phyloP scores from a whole-genome alignment of 768 basidiomycete species.

The Solioccasus polychromus region DNA sequence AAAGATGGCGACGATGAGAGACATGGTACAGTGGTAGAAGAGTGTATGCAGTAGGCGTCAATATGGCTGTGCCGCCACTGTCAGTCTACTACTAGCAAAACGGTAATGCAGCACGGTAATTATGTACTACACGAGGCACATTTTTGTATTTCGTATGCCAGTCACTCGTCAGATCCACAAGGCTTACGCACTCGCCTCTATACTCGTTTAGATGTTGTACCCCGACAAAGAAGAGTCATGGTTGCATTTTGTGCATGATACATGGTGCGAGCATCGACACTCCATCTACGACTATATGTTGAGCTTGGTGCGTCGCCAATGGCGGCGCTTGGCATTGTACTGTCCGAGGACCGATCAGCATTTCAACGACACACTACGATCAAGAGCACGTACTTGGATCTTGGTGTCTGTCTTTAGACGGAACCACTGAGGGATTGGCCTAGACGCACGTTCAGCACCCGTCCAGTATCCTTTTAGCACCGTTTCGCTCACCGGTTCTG shows the following conservation, averaged over 20 bases:
- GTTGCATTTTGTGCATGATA: slow-evolving; percentile 25
- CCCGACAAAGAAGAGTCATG: slow-evolving; percentile 5
- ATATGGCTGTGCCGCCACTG: too few relatives aligned
- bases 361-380: not conserved
- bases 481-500: slow-evolving; percentile 85
- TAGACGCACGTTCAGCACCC: slow-evolving; percentile 28
- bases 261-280: slow-evolving; percentile 22
- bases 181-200: too few relatives aligned
- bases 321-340: slow-evolving; percentile 96
- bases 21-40: slow-evolving; percentile 62
- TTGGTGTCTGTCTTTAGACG: slow-evolving; percentile 94
- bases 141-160: too few relatives aligned
- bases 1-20: slow-evolving; percentile 81
- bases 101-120: too few relatives aligned
- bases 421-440: slow-evolving; percentile 99
- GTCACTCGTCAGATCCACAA: too few relatives aligned
- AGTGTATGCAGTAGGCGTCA: too few relatives aligned
- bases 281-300: slow-evolving; percentile 65
- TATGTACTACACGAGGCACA: too few relatives aligned
- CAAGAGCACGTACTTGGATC: slow-evolving; percentile 62
- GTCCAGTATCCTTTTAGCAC: not conserved
- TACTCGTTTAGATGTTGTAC: not conserved
- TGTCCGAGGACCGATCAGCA: slow-evolving; percentile 25
- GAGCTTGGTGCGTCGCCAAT: slow-evolving; percentile 99
- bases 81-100: too few relatives aligned